phyloP scores from a whole-genome alignment of 2,329 filamentous ascomycete genomes.

The Alternaria sp. region DNA sequence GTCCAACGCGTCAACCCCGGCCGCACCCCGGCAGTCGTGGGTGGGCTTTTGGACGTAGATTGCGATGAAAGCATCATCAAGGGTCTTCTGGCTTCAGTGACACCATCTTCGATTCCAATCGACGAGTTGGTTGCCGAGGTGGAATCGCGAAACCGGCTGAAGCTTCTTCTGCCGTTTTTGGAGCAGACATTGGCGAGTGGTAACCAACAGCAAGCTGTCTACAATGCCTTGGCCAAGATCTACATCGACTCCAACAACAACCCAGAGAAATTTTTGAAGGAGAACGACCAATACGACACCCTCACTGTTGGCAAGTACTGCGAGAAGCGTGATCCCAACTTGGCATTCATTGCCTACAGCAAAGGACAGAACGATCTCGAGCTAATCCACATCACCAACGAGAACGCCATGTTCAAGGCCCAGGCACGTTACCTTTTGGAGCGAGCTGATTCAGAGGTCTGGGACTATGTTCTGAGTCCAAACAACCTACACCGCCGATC shows the following conservation, averaged over 20 bases:
- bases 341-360: slow-evolving; percentile 92
- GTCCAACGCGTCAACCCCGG: slow-evolving; percentile 96
- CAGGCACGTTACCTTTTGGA: slow-evolving; percentile 95
- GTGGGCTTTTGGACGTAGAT: slow-evolving; percentile 92
- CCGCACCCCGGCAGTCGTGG: slow-evolving; percentile 89
- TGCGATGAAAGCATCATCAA: slow-evolving; percentile 98
- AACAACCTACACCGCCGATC: slow-evolving; percentile 96
- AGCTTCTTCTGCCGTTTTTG: slow-evolving; percentile 94
- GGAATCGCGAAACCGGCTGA: slow-evolving; percentile 93
- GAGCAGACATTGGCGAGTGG: slow-evolving; percentile 88
- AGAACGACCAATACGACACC: slow-evolving; percentile 96
- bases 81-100: slow-evolving; percentile 83
- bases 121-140: slow-evolving; percentile 94
- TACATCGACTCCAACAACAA: slow-evolving; percentile 99
- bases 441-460: slow-evolving; percentile 87
- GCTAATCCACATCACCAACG: slow-evolving; percentile 96
- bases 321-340: slow-evolving; percentile 95
- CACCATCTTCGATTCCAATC: slow-evolving; percentile 85
- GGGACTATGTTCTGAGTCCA: slow-evolving; percentile 91
- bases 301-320: slow-evolving; percentile 95
- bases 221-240: slow-evolving; percentile 97
- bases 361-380: slow-evolving; percentile 98
- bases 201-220: slow-evolving; percentile 95
- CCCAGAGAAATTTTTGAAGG: slow-evolving; percentile 95
- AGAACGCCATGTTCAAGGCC: slow-evolving; percentile 99